Evolutionary conservation across 2,329 filamentous ascomycete genomes (phyloP).

Genomic region (Pyricularia sp.): DNA sequence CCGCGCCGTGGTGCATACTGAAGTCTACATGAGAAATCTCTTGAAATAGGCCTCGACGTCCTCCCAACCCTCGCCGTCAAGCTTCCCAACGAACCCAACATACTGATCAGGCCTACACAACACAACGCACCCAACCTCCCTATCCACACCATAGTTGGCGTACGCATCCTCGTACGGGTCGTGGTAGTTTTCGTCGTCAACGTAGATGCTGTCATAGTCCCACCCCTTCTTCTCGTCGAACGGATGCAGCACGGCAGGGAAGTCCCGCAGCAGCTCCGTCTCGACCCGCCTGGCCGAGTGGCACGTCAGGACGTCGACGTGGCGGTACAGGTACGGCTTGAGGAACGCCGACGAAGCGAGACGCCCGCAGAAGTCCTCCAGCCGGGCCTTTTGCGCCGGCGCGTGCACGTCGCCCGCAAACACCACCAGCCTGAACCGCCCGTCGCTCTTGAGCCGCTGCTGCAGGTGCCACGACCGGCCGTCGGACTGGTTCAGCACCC

Average conservation of each 20-base stretch:
- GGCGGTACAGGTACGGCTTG: conserved; percentile 23
- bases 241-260: conserved; percentile 38
- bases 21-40: conserved; percentile 7
- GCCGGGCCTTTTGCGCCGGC: conserved; percentile 28
- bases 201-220: conserved; percentile 48
- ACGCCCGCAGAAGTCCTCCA: conserved; percentile 35
- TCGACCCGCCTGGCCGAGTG: conserved; percentile 42
- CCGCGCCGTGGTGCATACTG: background rate
- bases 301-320: conserved; percentile 51
- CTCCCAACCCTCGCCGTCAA: conserved; percentile 21
- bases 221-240: conserved; percentile 37
- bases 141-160: conserved; percentile 48
- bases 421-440: conserved; percentile 48
- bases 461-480: conserved; percentile 48
- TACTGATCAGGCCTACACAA: conserved; percentile 60
- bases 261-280: conserved; percentile 37
- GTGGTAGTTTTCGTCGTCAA: conserved; percentile 43
- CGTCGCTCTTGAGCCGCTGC: conserved; percentile 43
- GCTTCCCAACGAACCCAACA: conserved; percentile 31
- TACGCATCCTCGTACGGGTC: conserved; percentile 43
- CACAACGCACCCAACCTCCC: conserved; percentile 44
- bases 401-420: conserved; percentile 50
- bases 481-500: conserved; percentile 52
- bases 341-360: conserved; percentile 27
- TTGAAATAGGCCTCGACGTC: conserved; percentile 15